Evolutionary conservation across 2,329 filamentous ascomycete genomes (phyloP), one percentile per base, ranked within the genome.

Genomic region (Botryotinia calthae): DNA sequence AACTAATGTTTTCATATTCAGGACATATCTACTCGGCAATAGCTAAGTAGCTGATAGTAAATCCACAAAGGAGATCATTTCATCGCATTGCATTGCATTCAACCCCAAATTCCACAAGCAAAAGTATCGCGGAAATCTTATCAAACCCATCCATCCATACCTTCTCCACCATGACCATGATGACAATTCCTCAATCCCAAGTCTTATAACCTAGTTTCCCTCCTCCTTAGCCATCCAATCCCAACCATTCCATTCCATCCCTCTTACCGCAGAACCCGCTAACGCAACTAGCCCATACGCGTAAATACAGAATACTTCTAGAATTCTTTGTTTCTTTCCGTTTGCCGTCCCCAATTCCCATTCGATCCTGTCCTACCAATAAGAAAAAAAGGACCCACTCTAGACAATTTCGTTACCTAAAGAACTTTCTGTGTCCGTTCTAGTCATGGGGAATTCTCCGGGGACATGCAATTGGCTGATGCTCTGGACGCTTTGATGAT

Each of bases 381-480:
- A n/a, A 20, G 16, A 28, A 7, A 51, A 14, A 4, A 40, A 8
- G 5, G 9, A 64, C 34, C 22, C 22, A n/a, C 31, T 54, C 42
- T 51, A 66, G 3, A 71, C 16, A 22, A 37, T 28, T 42, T 67
- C 70, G 46, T 25, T 25, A 59, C 61, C 44, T 28, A 71, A 66
- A 40, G 61, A 44, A 46, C 42, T 67, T 48, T 28, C 40, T 42
- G 63, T 37, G 12, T 73, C 67, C 44, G 54, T 51, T 42, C 34
- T 66, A 16, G 20, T 46, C 51, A 61, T 74, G 4, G 79, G 79
- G 72, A 72, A 81, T 62, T 80, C 80, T 4, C 80, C 80, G 4
- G 80, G 80, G 58, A 81, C 76, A 73, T 81, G 80, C 22, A 81
- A 74, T 54, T 80, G 76, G 34, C 76, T 78, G 46, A 80, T 77